Base-by-base conservation (phyloP, 805 yeast species). In the Danielia reshetovae region DNA sequence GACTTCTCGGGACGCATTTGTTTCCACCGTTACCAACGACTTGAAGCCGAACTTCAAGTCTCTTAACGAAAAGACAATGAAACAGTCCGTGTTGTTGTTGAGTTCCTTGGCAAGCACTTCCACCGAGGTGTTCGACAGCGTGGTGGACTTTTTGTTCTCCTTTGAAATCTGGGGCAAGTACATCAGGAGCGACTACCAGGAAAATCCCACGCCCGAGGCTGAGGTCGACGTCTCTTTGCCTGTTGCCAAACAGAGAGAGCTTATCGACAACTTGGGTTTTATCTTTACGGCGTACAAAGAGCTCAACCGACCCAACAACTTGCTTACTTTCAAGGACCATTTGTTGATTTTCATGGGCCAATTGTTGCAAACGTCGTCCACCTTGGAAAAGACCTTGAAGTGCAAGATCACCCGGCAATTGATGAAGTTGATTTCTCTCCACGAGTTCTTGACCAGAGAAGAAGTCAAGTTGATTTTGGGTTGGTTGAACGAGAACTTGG, bases 271-370 rank as follows among this genome's bases (percentile, higher is more conserved):
- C 42, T 45, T 85, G 15, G 79, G 85, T 0, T 73, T 74, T 39
- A 70, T 86, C 40, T 63, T 84, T 13, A 49, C 51, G n/a, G 55
- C 65, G 2, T 57, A 60, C 38, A 71, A 71, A 17, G 15, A 52
- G 42, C 32, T 48, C 35, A 32, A 44, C 31, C 19, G 48, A 25
- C 42, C 43, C 15, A 72, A 70, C 40, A 57, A 67, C 7, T 54
- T 85, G 33, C 45, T 57, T 11, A 45, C 54, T 6, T 74, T 62
- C 54, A 79, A 83, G 42, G 95, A 88, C 48, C 78, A 78, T 25
- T 62, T 89, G 11, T 59, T 88, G 19, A 75, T 79, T 35, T 62
- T 81, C 27, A 55, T 86, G 45, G 78, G 88, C n/a, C 80, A 76
- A 49, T 70, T 85, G 4, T 65, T 89, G 31, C 74, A 81, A 52